Base-by-base conservation (phyloP, 257 asterid genomes). In the Lycium barbarum region DNA sequence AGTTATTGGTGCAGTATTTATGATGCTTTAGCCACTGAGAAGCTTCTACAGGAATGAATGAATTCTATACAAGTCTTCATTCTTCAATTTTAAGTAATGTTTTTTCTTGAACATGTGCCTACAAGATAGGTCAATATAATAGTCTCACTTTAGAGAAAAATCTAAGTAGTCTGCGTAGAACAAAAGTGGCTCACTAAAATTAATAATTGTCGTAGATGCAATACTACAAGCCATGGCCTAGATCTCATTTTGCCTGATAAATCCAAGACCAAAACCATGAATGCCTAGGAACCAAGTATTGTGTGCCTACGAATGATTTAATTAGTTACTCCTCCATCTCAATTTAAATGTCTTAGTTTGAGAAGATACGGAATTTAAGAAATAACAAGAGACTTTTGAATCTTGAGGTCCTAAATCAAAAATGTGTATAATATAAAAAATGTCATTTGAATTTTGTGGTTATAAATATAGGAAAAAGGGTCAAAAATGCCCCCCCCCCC, bases 201-300 rank as follows among this genome's bases (percentile, higher is more conserved):
- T 3, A 76, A 71, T 43, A 17, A 13, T 45, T 62, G 84, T 65
- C 53, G 67, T 49, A 72, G 47, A 82, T 61, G 79, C 73, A 51
- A 73, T 35, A 73, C 66, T 62, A 74, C 84, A 71, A 18, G 67
- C 59, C 82, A 65, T 81, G 85, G 57, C 80, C 66, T 73, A 10
- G 20, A 20, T 47, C 66, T 84, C 80, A 35, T 84, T 73, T 84
- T 82, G 90, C 88, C 88, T 84, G 62, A 81, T 84, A 88, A 83
- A 83, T 86, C 83, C 82, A 55, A 82, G 85, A 88, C 88, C 82
- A 26, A 10, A 65, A 70, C 84, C 43, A 73, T 81, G 79, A 76
- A 76, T 76, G 45, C 11, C 45, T 20, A 33, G 33, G n/a, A 45
- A 22, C 40, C 49, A 85, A 26, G 47, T 54, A 54, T 63, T 36